A percentile compares a stretch with the other conserved stretches of the same genome.
phyloP scores from a whole-genome alignment of 441 rosid species.

The Mallotus japonicus region DNA sequence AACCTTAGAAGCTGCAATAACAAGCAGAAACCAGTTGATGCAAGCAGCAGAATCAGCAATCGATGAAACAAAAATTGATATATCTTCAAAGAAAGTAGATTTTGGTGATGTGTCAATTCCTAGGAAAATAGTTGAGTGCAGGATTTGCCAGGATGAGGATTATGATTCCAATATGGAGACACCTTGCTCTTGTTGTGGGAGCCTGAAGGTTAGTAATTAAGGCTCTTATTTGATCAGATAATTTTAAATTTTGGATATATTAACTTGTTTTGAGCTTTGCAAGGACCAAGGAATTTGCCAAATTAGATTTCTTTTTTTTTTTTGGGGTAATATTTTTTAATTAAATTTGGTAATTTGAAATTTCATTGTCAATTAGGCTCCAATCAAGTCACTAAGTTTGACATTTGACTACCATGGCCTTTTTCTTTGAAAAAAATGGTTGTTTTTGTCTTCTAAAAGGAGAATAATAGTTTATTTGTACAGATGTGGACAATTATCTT shows the following conservation, averaged over 20 bases:
- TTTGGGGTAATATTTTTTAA: not conserved
- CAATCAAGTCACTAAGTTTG: conserved; percentile 16
- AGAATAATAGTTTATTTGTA: not conserved
- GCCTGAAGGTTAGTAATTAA: conserved; percentile 68
- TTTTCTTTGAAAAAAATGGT: not conserved
- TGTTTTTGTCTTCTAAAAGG: not conserved
- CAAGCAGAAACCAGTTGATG: conserved; percentile 58
- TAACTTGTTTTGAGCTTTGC: not conserved
- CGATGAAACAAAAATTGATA: conserved; percentile 35
- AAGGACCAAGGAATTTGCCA: not conserved
- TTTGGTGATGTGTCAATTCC: conserved; percentile 42
- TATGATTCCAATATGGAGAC: conserved; percentile 83
- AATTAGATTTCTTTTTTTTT: not conserved
- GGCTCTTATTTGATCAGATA: conserved; percentile 5
- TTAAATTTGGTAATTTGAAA: not conserved
- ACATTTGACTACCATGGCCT: not conserved
- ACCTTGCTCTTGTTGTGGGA: conserved; percentile 91
- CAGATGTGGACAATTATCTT: not conserved
- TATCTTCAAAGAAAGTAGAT: conserved; percentile 36
- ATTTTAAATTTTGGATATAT: conserved; percentile 1
- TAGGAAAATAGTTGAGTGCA: conserved; percentile 67
- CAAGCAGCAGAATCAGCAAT: conserved; percentile 39
- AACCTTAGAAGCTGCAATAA: conserved; percentile 80
- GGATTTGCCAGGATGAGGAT: conserved; percentile 95
- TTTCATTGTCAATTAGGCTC: conserved; percentile 15